Evolutionary conservation across 192 early-diverging fungal genomes (phyloP).

Genomic region (Umbelopsis sp.): DNA sequence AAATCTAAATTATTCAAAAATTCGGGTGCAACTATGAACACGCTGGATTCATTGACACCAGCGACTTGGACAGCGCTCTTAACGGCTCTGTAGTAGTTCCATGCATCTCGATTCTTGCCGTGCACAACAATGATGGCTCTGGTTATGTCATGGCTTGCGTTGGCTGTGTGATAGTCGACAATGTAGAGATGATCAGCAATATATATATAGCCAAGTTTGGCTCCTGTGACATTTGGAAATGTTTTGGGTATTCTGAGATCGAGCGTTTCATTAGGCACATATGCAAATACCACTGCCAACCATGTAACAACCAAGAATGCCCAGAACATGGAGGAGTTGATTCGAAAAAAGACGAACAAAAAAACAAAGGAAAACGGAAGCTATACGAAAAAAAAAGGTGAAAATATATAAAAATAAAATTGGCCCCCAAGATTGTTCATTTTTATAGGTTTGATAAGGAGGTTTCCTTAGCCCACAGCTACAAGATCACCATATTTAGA

Average conservation of each 20-base stretch:
- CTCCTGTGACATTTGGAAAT: conserved; percentile 1
- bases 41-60: neutral
- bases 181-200: neutral
- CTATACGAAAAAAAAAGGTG: neutral
- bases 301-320: neutral
- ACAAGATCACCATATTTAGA: neutral
- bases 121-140: conserved; percentile 1
- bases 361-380: neutral
- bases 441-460: neutral
- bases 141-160: neutral
- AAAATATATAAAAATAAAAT: neutral
- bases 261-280: neutral
- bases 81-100: conserved; percentile 9
- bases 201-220: neutral
- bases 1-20: neutral
- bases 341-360: neutral
- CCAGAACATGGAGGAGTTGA: neutral
- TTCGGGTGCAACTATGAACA: neutral
- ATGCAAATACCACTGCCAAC: neutral
- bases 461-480: neutral
- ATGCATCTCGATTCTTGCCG: neutral
- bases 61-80: neutral
- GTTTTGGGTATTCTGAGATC: neutral
- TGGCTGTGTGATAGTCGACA: neutral
- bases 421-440: neutral